Base-by-base conservation (phyloP, 2,329 filamentous ascomycete species). In the Furcasterigmium sp. region DNA sequence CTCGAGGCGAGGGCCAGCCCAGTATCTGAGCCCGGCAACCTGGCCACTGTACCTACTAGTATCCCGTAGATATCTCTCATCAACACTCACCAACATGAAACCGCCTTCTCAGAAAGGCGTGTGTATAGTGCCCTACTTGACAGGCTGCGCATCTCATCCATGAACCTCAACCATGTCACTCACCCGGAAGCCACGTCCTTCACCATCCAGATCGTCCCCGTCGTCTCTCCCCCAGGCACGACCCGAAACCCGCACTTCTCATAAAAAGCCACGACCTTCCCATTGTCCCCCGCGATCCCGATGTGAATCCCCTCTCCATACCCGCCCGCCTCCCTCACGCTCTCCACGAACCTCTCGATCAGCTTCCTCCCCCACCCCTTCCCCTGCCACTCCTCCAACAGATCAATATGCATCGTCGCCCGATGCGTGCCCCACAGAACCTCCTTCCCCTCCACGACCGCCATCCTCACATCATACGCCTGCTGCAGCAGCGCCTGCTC, bases 391-490 rank as follows among this genome's bases (percentile, higher is more conserved):
- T 45, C 53, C 21, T 61, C 60, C 43, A 75, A 53, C 49, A 76
- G 46, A 47, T 76, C 68, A 41, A 75, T 70, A 55, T 75, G 72
- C 70, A 75, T 64, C 45, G 69, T 74, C 4, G 64, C 70, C 45
- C 61, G 53, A 49, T 63, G 70, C 39, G 49, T 50, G 18, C 50
- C 44, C 14, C 54, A 58, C 37, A 69, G 46, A 39, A 59, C 61
- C 46, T 54, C 56, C 46, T 63, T 66, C 28, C 56, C 63, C 35
- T 61, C 54, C 6, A 59, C 42, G 14, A 41, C 39, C 13, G 39
- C 39, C 39, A 26, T 13, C 11, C 55, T 55, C 3, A 53, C 56
- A 3, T 58, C 56, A 14, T 67, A 49, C 8, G 75, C 56, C 42
- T 73, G 53, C 59, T 73, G 70, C 39, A 60, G 55, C 29, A 75